Evolutionary conservation across 805 yeast species (phyloP).

Genomic region (Saturnispora hagleri): DNA sequence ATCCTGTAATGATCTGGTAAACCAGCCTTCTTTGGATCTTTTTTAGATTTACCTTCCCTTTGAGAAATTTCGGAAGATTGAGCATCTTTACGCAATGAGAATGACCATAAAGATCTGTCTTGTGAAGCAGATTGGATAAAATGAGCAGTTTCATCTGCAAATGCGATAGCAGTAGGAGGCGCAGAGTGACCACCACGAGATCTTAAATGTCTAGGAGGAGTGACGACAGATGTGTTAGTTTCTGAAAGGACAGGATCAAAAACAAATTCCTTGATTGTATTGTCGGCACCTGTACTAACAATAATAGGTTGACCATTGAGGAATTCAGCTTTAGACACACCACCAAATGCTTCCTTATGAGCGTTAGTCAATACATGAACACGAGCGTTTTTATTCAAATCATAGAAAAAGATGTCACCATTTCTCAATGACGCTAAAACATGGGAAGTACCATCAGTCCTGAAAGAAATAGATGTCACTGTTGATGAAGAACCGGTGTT

Average conservation of each 20-base stretch:
- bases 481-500: conserved; percentile 33
- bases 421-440: conserved; percentile 65
- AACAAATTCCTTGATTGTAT: conserved; percentile 78
- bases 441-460: conserved; percentile 86
- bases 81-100: conserved; percentile 90
- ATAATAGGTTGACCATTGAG: conserved; percentile 87
- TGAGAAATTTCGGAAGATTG: conserved; percentile 93
- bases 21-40: conserved; percentile 50
- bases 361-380: conserved; percentile 67
- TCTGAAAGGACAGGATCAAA: conserved; percentile 84
- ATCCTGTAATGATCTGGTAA: conserved; percentile 43
- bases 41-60: conserved; percentile 37
- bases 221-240: conserved; percentile 51
- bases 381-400: conserved; percentile 60
- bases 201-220: conserved; percentile 86
- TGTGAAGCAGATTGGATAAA: conserved; percentile 77
- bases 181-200: conserved; percentile 97
- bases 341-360: conserved; percentile 68
- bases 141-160: conserved; percentile 72
- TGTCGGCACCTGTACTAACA: conserved; percentile 87
- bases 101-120: conserved; percentile 83
- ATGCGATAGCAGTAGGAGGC: conserved; percentile 69
- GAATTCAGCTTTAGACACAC: conserved; percentile 64
- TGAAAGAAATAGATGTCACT: conserved; percentile 63
- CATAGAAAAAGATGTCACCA: conserved; percentile 85